These are phyloP conservation scores for Corylus americana DNA, from an alignment of 306 rosid genomes.

Conservation along the genomic window DNA sequence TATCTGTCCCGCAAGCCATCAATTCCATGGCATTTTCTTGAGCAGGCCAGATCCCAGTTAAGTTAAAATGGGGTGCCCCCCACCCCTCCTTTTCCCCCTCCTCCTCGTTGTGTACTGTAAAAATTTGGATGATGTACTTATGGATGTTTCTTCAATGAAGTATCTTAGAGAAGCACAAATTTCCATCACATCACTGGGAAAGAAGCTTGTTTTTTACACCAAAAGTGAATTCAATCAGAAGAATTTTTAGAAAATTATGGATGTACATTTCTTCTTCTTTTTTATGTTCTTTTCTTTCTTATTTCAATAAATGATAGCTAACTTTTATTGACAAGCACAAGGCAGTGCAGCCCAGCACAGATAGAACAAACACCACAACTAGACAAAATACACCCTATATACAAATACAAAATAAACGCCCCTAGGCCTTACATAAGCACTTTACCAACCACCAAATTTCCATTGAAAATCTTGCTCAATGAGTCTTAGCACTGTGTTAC, in stretches of 20 bases:
- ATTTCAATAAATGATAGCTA: no score
- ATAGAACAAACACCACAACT: neutral
- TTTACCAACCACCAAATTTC: neutral
- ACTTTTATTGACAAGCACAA: neutral
- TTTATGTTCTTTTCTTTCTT: no score
- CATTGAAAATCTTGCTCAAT: neutral
- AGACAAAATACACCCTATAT: no score
- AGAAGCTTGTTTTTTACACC: neutral
- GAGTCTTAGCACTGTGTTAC: neutral
- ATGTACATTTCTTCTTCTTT: no score
- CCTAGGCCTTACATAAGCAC: neutral
- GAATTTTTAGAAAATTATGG: neutral
- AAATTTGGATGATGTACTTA: no score
- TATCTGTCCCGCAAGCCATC: neutral
- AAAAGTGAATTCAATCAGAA: neutral
- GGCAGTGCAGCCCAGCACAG: no score
- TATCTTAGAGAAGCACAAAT: no score
- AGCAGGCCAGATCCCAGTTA: neutral
- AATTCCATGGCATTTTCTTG: neutral
- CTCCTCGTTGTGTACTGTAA: no score
- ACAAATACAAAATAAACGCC: neutral
- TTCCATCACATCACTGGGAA: neutral
- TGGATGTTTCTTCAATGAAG: no score
- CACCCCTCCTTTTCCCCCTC: no score
- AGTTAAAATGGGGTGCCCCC: neutral